Base-by-base conservation (phyloP, 2,329 filamentous ascomycete species). In the Ophiostoma sp. region DNA sequence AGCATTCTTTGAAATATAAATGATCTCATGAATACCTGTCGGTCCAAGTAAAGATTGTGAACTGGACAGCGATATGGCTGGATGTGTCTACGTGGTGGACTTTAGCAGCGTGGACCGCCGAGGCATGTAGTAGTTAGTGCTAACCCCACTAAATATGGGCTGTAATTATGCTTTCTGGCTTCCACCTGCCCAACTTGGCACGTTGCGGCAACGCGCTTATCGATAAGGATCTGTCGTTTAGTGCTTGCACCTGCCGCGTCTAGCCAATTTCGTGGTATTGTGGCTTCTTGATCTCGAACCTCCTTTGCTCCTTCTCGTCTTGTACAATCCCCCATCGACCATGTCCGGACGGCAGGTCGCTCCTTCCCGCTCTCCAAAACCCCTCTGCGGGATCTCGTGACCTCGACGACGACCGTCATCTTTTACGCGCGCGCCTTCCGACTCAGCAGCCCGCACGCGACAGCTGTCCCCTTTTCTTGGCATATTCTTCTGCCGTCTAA, bases 281-380 rank as follows among this genome's bases (percentile, higher is more conserved):
- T 36, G 47, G 12, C 38, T 66, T 55, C 49, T 42, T 66, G 27
- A 55, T 45, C 36, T 40, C 60, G 47, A 44, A 27, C 64, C 44
- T 47, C 52, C 64, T 47, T 5, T 52, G 16, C 49, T 44, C n/a
- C 47, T 18, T 16, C 16, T 9, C n/a, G 41, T 52, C 49, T 18
- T 47, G 42, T 8, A 64, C 58, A n/a, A 69, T 69, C 55, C 47
- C 36, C 67, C 14, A 40, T 52, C 40, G 64, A 68, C 58, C 65
- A 69, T 69, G 68, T 47, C 60, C 60, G 62, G 27, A 49, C 68
- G 65, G 52, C 65, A 62, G 68, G 68, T 45, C 62, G 55, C 65
- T 7, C 65, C 65, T 67, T n/a, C 65, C 62, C 60, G 42, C 18
- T 45, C 27, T 27, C 65, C 18, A 64, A 40, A 66, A 5, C 14